Base-by-base conservation (phyloP, 208 protist genomes). In the Trypanosomatidae sp. region DNA sequence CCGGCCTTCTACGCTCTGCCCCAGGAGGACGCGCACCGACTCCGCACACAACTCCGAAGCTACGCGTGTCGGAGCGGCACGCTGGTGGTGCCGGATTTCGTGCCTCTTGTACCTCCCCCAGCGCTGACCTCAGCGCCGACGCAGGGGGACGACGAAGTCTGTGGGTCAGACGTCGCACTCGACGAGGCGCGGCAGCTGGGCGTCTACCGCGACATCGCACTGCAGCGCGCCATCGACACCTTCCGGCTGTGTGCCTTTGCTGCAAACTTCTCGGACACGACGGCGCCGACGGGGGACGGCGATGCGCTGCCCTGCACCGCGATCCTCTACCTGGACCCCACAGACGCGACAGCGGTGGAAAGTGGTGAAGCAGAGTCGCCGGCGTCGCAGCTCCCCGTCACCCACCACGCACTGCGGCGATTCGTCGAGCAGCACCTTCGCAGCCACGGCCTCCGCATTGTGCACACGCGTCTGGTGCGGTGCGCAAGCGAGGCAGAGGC, bases 251-350 rank as follows among this genome's bases (percentile, higher is more conserved):
- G n/a, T n/a, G n/a, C n/a, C n/a, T n/a, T n/a, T n/a, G n/a, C n/a
- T n/a, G n/a, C n/a, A n/a, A n/a, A n/a, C n/a, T n/a, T n/a, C n/a
- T n/a, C n/a, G n/a, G n/a, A n/a, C n/a, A n/a, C n/a, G n/a, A 33
- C 44, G 9, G 76, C 73, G 58, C 65, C 76, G 1, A 17, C 41
- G 8, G 43, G 62, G 9, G 64, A 70, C 43, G 7, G 39, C 3
- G 22, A 53, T 43, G 19, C 41, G 2, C 30, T 1, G 6, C 8
- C 13, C 28, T 64, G 28, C 12, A 64, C 41, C 50, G 76, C 76
- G 3, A 50, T 80, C 36, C 62, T 80, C 25, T 80, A 80, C 12
- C 76, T 80, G 9, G 76, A 80, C 62, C 76, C 76, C 22, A 53
- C 22, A 55, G 25, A 1, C 41, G 2, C 6, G 1, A 5, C 30